Percentiles rank a stretch among this genome's conserved stretches.
These are phyloP conservation scores for Puccinia novopanici DNA, from an alignment of 1,284 basidiomycete species.

Conservation along the genomic window DNA sequence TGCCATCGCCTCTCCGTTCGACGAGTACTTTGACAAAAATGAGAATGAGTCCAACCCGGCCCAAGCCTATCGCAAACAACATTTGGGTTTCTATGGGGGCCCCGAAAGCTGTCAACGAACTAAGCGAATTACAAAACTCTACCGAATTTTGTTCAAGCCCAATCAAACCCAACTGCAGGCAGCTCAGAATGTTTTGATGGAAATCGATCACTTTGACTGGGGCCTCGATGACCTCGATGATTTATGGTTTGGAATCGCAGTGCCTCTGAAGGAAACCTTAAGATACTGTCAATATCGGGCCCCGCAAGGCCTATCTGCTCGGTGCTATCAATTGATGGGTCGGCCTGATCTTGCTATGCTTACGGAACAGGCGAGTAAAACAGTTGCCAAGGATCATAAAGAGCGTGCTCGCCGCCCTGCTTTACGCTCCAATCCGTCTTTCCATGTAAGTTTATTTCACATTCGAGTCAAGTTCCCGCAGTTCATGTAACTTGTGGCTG, in stretches of 20 bases:
- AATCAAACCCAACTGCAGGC: constrained; percentile 20
- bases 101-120: constrained; percentile 27
- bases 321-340: constrained; percentile 43
- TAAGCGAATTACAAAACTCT: constrained; percentile 33
- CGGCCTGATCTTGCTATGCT: constrained; percentile 46
- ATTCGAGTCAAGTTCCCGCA: neutral
- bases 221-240: constrained; percentile 42
- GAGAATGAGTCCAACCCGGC: neutral
- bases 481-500: neutral
- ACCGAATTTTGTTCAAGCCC: constrained; percentile 34
- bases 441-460: constrained; percentile 7
- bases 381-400: neutral
- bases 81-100: constrained; percentile 38
- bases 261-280: constrained; percentile 44
- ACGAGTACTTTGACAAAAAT: constrained; percentile 1
- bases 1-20: constrained; percentile 30
- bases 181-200: constrained; percentile 32
- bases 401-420: constrained; percentile 5
- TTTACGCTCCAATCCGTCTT: constrained; percentile 16
- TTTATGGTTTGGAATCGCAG: constrained; percentile 36
- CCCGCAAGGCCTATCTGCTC: constrained; percentile 38
- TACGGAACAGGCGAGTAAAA: constrained; percentile 25
- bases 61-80: neutral
- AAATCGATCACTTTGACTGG: constrained; percentile 46
- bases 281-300: constrained; percentile 48